Conservation (phyloP, 352 stramenopile species). For the Globisporangium apiculatum region DNA sequence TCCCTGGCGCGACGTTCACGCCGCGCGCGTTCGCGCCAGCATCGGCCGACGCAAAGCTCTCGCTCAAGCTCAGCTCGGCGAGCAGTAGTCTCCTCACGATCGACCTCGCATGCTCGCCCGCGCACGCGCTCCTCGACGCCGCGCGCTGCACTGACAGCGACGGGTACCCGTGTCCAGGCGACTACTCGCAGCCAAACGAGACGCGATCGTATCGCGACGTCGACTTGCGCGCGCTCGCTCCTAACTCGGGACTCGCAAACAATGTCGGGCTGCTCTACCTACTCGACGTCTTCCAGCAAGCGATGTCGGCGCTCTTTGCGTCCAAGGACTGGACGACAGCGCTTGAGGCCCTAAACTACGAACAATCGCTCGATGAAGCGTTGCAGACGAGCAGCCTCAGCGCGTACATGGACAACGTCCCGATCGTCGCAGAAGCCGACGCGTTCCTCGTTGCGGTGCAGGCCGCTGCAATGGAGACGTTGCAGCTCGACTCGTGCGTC, state of each 20-base stretch:
- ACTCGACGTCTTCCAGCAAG: constrained; percentile 35
- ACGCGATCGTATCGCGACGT: constrained; percentile 17
- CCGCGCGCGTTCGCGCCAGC: constrained; percentile 12
- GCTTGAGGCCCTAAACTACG: constrained; percentile 27
- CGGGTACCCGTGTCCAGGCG: constrained; percentile 23
- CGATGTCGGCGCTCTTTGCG: constrained; percentile 24
- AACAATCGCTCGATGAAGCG: constrained; percentile 14
- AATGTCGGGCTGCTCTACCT: constrained; percentile 34
- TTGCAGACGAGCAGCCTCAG: constrained; percentile 17
- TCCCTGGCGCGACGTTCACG: constrained; percentile 27
- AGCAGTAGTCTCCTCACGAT: constrained; percentile 6
- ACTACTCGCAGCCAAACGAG: constrained; percentile 13
- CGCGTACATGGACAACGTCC: constrained; percentile 15
- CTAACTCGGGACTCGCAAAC: constrained; percentile 26
- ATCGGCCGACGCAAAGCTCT: constrained; percentile 11
- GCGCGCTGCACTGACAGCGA: constrained; percentile 17
- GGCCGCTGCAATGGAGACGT: constrained; percentile 19
- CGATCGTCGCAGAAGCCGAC: constrained; percentile 24
- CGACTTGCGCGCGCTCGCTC: constrained; percentile 13
- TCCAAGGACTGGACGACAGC: constrained; percentile 21
- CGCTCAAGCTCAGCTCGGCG: constrained; percentile 17
- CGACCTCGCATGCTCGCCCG: constrained; percentile 21
- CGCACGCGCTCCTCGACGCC: constrained; percentile 22
- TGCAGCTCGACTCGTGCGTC: constrained; percentile 30
- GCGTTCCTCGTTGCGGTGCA: constrained; percentile 31